Conservation (phyloP, 2,329 filamentous ascomycete genomes). For the Teratosphaeria zuluensis region DNA sequence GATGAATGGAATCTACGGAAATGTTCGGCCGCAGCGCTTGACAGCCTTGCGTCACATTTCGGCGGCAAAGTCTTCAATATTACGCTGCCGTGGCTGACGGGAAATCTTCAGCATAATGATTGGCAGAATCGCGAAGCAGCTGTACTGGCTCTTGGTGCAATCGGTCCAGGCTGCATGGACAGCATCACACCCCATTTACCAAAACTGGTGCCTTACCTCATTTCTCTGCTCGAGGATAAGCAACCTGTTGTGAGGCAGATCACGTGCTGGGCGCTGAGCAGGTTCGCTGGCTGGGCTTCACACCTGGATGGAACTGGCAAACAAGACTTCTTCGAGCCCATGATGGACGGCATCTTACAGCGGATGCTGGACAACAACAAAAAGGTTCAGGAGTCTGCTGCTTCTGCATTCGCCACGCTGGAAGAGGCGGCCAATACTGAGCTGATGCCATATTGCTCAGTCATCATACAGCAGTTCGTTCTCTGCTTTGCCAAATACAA, state of each 20-base stretch:
- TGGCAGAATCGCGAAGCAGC: constrained; percentile 93
- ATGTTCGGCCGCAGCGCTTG: constrained; percentile 89
- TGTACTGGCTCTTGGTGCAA: constrained; percentile 85
- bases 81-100: constrained; percentile 84
- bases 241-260: constrained; percentile 93
- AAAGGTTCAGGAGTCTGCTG: constrained; percentile 91
- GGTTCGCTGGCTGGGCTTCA: constrained; percentile 89
- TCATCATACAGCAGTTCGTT: constrained; percentile 88
- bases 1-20: constrained; percentile 93
- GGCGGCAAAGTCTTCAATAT: constrained; percentile 78
- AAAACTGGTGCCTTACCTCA: constrained; percentile 80
- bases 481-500: constrained; percentile 92
- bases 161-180: constrained; percentile 87
- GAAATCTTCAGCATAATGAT: constrained; percentile 76
- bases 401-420: constrained; percentile 89
- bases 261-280: constrained; percentile 92
- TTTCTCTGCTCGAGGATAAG: constrained; percentile 70
- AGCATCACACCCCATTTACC: constrained; percentile 84
- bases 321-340: constrained; percentile 75
- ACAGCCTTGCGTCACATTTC: constrained; percentile 89
- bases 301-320: constrained; percentile 60
- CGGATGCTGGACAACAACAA: constrained; percentile 98
- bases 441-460: constrained; percentile 74
- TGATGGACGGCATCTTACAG: constrained; percentile 91
- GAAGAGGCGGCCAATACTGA: constrained; percentile 83